A percentile compares a stretch with the other conserved stretches of the same genome.
phyloP scores from a whole-genome alignment of 352 stramenopile genomes.

The Phytophthora nicotianae region DNA sequence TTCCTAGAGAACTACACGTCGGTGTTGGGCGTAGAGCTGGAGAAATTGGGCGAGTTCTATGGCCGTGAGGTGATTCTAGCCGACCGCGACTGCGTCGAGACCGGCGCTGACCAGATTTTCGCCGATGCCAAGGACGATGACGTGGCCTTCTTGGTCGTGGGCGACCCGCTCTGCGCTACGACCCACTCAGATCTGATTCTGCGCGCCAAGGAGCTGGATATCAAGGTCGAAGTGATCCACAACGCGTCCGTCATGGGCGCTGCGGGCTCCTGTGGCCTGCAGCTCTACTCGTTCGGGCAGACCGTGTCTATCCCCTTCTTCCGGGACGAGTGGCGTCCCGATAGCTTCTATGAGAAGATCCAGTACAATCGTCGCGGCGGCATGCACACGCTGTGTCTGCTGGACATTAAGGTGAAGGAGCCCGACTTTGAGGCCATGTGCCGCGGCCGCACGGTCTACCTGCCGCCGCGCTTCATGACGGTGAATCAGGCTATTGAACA shows the following conservation, averaged over 20 bases:
- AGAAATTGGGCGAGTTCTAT: slow-evolving; percentile 94
- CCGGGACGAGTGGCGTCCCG: slow-evolving; percentile 94
- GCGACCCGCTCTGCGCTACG: slow-evolving; percentile 97
- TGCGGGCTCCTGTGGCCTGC: slow-evolving; percentile 94
- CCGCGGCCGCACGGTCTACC: slow-evolving; percentile 91
- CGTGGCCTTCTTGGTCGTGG: slow-evolving; percentile 98
- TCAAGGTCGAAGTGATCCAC: slow-evolving; percentile 97
- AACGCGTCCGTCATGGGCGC: slow-evolving; percentile 99
- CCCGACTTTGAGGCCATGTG: slow-evolving; percentile 98
- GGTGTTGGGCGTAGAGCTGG: slow-evolving; percentile 91
- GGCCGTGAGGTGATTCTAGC: slow-evolving; percentile 88
- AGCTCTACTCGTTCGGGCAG: slow-evolving; percentile 99
- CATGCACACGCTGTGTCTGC: slow-evolving; percentile 98
- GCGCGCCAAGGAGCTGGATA: slow-evolving; percentile 91
- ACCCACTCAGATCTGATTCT: slow-evolving; percentile 99
- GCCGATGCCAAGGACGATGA: slow-evolving; percentile 89
- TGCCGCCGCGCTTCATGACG: slow-evolving; percentile 98
- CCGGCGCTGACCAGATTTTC: slow-evolving; percentile 96
- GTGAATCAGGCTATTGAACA: slow-evolving; percentile 96
- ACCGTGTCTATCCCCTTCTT: slow-evolving; percentile 99
- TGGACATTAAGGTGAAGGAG: slow-evolving; percentile 99
- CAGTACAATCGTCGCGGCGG: slow-evolving; percentile 94
- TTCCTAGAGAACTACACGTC: slow-evolving; percentile 99
- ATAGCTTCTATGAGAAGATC: slow-evolving; percentile 99
- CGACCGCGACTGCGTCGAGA: slow-evolving; percentile 97